Base-by-base conservation (phyloP, 2,329 filamentous ascomycete genomes). In the Talaromyces sp. region DNA sequence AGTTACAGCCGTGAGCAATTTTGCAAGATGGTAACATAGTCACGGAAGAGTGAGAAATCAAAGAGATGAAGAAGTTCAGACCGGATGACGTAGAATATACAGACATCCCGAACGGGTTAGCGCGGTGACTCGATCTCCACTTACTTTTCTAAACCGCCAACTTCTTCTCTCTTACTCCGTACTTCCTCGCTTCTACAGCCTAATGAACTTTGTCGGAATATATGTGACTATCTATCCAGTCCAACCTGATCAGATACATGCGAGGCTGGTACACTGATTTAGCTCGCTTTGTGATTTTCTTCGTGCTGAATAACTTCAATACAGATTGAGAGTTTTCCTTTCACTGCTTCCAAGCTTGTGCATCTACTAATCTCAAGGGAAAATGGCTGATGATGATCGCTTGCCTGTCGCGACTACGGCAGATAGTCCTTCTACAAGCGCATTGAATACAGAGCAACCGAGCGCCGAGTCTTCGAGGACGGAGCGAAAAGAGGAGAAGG, bases 271-370 rank as follows among this genome's bases (percentile, higher is more conserved):
- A 56, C 31, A 22, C 53, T 36, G 31, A 38, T 8, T 56, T 22
- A 56, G 31, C 29, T 36, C 31, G 19, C 5, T 15, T 38, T 56
- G 31, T 36, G 53, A 8, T 56, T 36, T 29, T 19, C 11, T 38
- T 22, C 31, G 53, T 36, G 31, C 29, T 22, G 31, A 56, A 56
- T 56, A 36, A 36, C 31, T 56, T 36, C 13, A 56, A 56, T 36
- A 15, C 29, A 62, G 70, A 68, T 56, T 38, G 58, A 66, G 43
- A 43, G 36, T 34, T 63, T 49, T 45, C 40, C 49, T 43, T 31
- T 58, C 53, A 40, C 19, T n/a, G 22, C 47, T 51, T 51, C 47
- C 15, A 51, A 29, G 47, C 7, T 29, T 31, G 27, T 29, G 27
- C 15, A 36, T 51, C 19, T 53, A 59, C 58, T 59, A 58, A 59